phyloP scores from a whole-genome alignment of 2,329 filamentous ascomycete genomes.

The Cordyceps militaris region DNA sequence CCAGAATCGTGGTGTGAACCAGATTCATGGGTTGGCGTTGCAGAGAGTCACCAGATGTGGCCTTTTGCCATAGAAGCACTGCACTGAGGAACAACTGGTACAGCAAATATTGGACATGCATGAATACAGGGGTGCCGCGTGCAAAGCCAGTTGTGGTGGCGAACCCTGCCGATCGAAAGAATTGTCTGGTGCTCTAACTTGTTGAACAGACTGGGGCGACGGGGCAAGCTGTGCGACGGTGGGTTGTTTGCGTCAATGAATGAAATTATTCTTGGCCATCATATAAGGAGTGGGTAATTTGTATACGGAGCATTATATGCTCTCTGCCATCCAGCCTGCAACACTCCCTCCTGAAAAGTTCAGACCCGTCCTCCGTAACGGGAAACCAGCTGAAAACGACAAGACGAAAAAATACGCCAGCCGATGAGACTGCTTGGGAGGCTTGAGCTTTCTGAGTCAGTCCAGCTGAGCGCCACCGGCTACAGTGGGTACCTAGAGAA shows the following conservation, averaged over 20 bases:
- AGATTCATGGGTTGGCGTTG: not conserved
- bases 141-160: not conserved
- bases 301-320: too few species aligned
- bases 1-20: not conserved
- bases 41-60: not conserved
- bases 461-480: not conserved
- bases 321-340: too few species aligned
- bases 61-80: too few species aligned
- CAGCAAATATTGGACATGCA: not conserved
- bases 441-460: conserved; percentile 8
- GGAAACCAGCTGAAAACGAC: not conserved
- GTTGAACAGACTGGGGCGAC: too few species aligned
- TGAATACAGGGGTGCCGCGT: not conserved
- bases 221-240: not conserved
- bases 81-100: too few species aligned
- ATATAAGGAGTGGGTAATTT: too few species aligned
- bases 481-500: too few species aligned
- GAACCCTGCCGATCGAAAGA: not conserved
- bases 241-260: too few species aligned
- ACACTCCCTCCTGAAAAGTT: not conserved
- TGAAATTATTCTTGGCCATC: too few species aligned
- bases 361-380: not conserved
- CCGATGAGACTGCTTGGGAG: too few species aligned
- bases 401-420: not conserved
- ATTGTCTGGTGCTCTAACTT: not conserved